Base-by-base conservation (phyloP, 1,139 yeast species). In the Kodamaea sp. region DNA sequence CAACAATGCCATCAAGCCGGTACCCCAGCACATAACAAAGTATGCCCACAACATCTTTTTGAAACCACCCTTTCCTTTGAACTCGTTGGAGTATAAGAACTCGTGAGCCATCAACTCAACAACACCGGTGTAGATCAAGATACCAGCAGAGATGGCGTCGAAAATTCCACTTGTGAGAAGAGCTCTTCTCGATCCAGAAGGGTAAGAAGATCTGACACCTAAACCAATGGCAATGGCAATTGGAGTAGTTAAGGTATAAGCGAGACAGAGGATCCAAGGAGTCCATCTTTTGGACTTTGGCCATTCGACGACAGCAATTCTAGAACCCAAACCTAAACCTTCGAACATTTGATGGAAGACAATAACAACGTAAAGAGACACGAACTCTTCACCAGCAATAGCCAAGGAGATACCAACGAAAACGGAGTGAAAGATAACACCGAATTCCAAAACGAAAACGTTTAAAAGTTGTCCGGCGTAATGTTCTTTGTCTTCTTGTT, bases 291-390 rank as follows among this genome's bases (percentile, higher is more conserved):
- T 59, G 7, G 57, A 42, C 18, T 60, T 55, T 19, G 86, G 83
- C 89, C 92, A 86, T 23, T 73, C 66, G 4, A 86, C 78, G 15
- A 76, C 72, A 1, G 96, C 88, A 38, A 89, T 72, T 57, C 97
- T 76, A 6, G 95, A 77, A 34, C 97, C 97, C 50, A 89, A 71
- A 49, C 96, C 97, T 36, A 89, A 70, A 37, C 97, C 97, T 68
- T 89, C 97, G 58, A 89, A 89, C 66, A 84, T 74, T 63, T 89
- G 97, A 63, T 89, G 97, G 76, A 89, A 89, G 3, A 85, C 81
- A 35, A 89, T 61, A 12, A 88, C 97, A 48, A 83, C 74, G 60
- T 85, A 89, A 32, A 89, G 67, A 2, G 89, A 76, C 34, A 68
- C 74, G 57, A 87, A 88, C 56, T 87, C 95, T 12, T 71, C 76